Evolutionary conservation across 108 stramenopile genomes (phyloP).

Genomic region (Nannochloropsis salina): DNA sequence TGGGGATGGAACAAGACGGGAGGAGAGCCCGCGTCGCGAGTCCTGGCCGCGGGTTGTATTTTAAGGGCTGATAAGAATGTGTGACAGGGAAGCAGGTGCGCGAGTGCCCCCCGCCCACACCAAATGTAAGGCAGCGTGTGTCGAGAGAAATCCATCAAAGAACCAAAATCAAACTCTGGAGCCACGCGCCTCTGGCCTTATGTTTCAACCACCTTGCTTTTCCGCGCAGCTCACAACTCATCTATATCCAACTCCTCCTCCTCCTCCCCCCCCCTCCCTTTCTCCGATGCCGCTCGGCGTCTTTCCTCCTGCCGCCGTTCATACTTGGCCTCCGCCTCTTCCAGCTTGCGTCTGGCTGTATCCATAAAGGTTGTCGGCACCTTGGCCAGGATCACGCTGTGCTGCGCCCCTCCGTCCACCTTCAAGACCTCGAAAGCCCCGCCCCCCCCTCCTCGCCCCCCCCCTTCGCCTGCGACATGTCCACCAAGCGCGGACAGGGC

Average conservation of each 20-base stretch:
- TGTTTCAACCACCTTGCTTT: too few relatives aligned
- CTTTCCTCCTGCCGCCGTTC: neutral
- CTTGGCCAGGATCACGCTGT: constrained; percentile 11
- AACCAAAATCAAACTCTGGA: too few relatives aligned
- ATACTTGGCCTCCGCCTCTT: neutral
- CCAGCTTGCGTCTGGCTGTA: neutral
- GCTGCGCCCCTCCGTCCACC: constrained; percentile 16
- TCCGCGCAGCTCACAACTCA: neutral
- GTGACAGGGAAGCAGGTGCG: too few relatives aligned
- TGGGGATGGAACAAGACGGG: too few relatives aligned
- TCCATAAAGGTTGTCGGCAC: neutral
- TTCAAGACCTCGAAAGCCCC: neutral
- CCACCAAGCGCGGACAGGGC: neutral
- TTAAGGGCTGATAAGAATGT: too few relatives aligned
- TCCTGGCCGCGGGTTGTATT: too few relatives aligned
- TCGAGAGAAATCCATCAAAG: too few relatives aligned
- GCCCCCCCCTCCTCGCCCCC: neutral
- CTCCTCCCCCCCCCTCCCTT: constrained; percentile 11
- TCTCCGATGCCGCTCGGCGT: neutral
- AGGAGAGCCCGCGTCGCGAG: too few relatives aligned
- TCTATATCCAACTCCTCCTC: neutral
- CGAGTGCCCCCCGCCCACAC: too few relatives aligned
- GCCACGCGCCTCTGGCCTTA: too few relatives aligned
- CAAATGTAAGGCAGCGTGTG: too few relatives aligned
- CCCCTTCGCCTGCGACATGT: neutral